Base-by-base conservation (phyloP, 2,329 filamentous ascomycete genomes). In the Microdochium bolleyi region DNA sequence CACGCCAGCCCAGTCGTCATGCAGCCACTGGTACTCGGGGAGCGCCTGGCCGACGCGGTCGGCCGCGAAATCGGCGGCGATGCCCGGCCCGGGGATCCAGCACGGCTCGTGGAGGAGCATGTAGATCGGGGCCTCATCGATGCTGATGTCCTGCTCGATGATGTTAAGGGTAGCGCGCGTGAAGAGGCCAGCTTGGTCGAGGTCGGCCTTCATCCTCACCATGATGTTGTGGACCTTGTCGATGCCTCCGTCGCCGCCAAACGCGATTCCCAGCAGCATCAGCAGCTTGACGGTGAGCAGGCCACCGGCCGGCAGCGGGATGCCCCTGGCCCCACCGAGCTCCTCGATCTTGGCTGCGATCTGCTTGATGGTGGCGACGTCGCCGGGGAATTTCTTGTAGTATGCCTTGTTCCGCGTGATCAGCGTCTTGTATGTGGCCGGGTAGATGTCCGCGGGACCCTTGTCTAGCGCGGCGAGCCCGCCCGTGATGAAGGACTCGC, bases 71-170 rank as follows among this genome's bases (percentile, higher is more conserved):
- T 82, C 79, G 2, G 89, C 85, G 9, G 82, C 75, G 32, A 78
- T 66, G 8, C 76, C 74, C 3, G 74, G 80, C 55, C 82, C 80
- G 67, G 88, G 82, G 66, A 87, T 92, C 74, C 96, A 97, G 60
- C 92, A 86, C 8, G 88, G 78, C 69, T 97, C 92, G 65, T 97
- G 92, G 2, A 96, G 73, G 38, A 96, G 75, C 24, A 88, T 87
- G 65, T 96, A 97, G 55, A 96, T 82, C 53, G 92, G 83, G 59
- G 84, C 83, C 41, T 82, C 79, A 62, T 96, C 91, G 62, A 90
- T 91, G 2, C 78, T 74, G 2, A 84, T 78, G 51, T 80, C 79
- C 21, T 75, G 69, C 65, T 95, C 90, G 24, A 96, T 73, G 0
- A 78, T 73, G 3, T 80, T 73, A 3, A 96, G 77, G 0, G 88